phyloP scores from a whole-genome alignment of 495 filamentous ascomycete species.

The Darksidea phi region DNA sequence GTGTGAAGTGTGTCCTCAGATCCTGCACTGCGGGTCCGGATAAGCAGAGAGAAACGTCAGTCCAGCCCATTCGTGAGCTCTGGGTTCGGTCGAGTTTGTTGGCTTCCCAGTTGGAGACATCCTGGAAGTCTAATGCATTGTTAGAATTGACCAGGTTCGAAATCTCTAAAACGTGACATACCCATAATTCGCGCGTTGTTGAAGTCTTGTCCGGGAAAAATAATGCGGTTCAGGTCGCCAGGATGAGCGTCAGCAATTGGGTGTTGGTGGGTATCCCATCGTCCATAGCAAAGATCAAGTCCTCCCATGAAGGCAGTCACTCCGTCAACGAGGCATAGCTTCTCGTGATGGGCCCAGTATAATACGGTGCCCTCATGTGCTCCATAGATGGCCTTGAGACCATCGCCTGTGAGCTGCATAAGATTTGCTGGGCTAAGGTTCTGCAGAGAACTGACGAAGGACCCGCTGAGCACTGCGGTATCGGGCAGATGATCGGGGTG shows the following conservation, averaged over 20 bases:
- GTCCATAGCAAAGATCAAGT: slow-evolving; percentile 65
- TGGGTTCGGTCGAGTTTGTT: slow-evolving; percentile 82
- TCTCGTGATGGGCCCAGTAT: slow-evolving; percentile 97
- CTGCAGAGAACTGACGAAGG: slow-evolving; percentile 52
- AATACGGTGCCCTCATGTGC: slow-evolving; percentile 75
- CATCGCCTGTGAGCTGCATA: slow-evolving; percentile 61
- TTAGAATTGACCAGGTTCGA: not conserved
- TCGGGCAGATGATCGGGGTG: slow-evolving; percentile 88
- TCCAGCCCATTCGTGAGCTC: slow-evolving; percentile 90
- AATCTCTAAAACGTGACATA: not conserved
- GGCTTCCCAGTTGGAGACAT: slow-evolving; percentile 77
- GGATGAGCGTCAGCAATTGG: slow-evolving; percentile 85
- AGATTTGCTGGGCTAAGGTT: slow-evolving; percentile 54
- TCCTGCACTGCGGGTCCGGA: slow-evolving; percentile 78
- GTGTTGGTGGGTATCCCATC: slow-evolving; percentile 64
- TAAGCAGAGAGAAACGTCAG: slow-evolving; percentile 80
- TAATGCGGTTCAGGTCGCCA: slow-evolving; percentile 64
- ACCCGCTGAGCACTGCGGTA: slow-evolving; percentile 56
- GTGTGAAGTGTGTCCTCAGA: slow-evolving; percentile 73
- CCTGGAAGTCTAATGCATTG: slow-evolving; percentile 75
- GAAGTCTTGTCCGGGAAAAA: slow-evolving; percentile 92
- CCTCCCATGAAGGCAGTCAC: slow-evolving; percentile 87
- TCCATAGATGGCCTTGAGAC: slow-evolving; percentile 76
- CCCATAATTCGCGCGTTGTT: slow-evolving; percentile 68
- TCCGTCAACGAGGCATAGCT: slow-evolving; percentile 81